Percentiles rank a stretch among this genome's conserved stretches.
Evolutionary conservation across 2,329 filamentous ascomycete genomes (phyloP).

Genomic region (Rutstroemia sp.): DNA sequence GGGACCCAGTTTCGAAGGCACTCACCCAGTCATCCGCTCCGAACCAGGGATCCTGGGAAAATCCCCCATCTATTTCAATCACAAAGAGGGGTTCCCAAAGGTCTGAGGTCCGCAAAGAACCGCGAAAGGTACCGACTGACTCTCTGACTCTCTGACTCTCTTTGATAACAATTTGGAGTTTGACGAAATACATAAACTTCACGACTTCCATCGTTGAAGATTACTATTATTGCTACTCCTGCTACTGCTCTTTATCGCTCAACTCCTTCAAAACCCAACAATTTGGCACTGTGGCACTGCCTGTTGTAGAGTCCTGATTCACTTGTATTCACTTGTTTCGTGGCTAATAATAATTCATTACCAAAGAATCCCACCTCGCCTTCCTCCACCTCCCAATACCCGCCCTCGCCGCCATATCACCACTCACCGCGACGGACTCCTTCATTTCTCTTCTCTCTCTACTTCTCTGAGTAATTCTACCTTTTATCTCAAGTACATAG

Average conservation of each 20-base stretch:
- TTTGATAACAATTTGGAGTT: no score
- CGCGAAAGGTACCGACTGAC: no score
- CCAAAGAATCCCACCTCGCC: slow-evolving; percentile 7
- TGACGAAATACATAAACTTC: background rate
- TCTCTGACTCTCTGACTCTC: no score
- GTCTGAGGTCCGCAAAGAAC: no score
- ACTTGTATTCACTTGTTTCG: background rate
- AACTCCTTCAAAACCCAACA: no score
- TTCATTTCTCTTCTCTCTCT: slow-evolving; percentile 21
- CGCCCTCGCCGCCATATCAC: background rate
- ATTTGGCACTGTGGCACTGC: no score
- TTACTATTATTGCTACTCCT: background rate
- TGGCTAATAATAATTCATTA: slow-evolving; percentile 4
- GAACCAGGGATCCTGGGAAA: slow-evolving; percentile 4
- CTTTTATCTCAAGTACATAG: slow-evolving; percentile 36
- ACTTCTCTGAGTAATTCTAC: slow-evolving; percentile 12
- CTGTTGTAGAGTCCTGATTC: background rate
- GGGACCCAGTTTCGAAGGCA: no score
- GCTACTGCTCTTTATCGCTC: background rate
- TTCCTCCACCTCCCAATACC: slow-evolving; percentile 10
- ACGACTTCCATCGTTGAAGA: background rate
- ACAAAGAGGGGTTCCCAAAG: slow-evolving; percentile 1
- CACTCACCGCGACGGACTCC: slow-evolving; percentile 4
- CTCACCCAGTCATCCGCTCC: no score
- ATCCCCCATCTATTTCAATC: slow-evolving; percentile 2